Evolutionary conservation across 208 protist genomes (phyloP), one percentile per base, ranked within the genome.

Genomic region (Strigomonas galati): DNA sequence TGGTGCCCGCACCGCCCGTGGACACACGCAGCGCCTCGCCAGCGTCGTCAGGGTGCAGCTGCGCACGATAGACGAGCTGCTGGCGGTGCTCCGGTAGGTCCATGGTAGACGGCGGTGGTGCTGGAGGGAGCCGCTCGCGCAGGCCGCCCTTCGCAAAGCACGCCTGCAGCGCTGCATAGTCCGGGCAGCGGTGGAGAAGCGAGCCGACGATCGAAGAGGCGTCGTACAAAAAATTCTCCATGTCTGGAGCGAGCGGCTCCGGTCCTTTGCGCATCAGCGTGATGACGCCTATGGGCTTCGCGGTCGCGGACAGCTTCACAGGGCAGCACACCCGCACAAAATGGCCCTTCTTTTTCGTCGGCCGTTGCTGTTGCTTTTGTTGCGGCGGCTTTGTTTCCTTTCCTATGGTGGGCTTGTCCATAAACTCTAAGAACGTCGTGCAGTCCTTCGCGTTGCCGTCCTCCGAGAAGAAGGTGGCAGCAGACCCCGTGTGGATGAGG

Each of bases 181-280:
- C 71, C 7, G 30, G 14, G 49, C 71, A 77, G 19, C 61, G 65
- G 2, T 28, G 12, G 21, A 77, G 66, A 1, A 77, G 32, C 10
- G 27, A 48, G 10, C 57, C 35, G 14, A 72, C 14, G 21, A 77
- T 54, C 3, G 32, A 63, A 21, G 65, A 40, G 31, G 48, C 65
- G 37, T 72, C 65, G 37, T 63, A 77, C 19, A 77, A 19, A 44
- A 63, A 62, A 55, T 72, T 72, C 53, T 77, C 71, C 24, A 65
- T 23, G 5, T 77, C 65, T 9, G n/a, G 23, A 30, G 21, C 54
- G 66, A 71, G 67, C 52, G 46, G 46, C 14, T 46, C 37, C 7
- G 23, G 17, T 3, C 54, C 48, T 2, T 35, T 23, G n/a, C 27
- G 26, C 12, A 53, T 60, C 6, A 57, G 15, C 7, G 65, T 72